Evolutionary conservation across 371 early-diverging fungal species (phyloP), one percentile per base, ranked within the genome.

Genomic region (Basidiobolus meristosporus): DNA sequence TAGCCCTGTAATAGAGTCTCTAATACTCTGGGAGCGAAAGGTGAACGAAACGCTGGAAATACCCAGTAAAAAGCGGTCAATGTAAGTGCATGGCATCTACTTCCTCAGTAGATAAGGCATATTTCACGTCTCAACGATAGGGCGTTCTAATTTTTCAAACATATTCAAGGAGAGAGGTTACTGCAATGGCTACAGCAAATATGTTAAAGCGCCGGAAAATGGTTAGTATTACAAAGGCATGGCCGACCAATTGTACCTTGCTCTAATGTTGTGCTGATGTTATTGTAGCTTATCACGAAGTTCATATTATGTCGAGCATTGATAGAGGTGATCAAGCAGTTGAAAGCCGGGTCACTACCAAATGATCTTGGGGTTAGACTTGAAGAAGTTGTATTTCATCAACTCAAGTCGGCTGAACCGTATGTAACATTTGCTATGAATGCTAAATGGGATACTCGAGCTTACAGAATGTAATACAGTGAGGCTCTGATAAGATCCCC

Each of bases 381-480:
- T 21, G 97, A 93, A 53, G 87, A 88, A 47, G 73, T 90, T 33
- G 82, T 89, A 17, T 93, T 96, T 53, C 74, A 66, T 18, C 93
- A 91, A 51, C 52, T 93, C 31, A 74, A 73, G 44, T 76, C 77
- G 40, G 73, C 79, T 4, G 85, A 90, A 52, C 86, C 90, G 86
- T 88, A 71, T 65, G 78, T 58, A 29, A 38, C 36, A 10, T 22
- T n/a, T 18, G 18, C n/a, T 39, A 12, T 16, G 15, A 23, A 18
- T 23, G 16, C 43, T 39, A 44, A 18, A 15, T 14, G 14, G 19
- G 14, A 17, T 15, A 10, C 14, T 44, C 12, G 6, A 15, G 7
- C 21, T 31, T 9, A 30, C 7, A 42, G 26, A 26, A 16, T 29
- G 36, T 31, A 2, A 7, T 39, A 57, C 45, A 72, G 88, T 3